phyloP scores from a whole-genome alignment of 1,284 basidiomycete species.

The Apiotrichum laibachii region DNA sequence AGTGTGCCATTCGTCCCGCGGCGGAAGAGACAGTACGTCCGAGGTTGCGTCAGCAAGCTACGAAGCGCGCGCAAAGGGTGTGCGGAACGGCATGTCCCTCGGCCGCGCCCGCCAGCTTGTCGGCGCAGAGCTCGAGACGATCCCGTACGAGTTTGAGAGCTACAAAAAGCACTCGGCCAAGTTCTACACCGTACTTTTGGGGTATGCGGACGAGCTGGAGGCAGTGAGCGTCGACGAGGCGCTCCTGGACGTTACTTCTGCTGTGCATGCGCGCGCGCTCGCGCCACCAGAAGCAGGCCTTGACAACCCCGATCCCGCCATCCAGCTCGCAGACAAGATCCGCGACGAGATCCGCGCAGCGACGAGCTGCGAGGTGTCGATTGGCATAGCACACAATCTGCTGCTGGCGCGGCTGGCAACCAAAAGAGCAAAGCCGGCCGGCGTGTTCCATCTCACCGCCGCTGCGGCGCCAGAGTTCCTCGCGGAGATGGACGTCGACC shows the following conservation, averaged over 20 bases:
- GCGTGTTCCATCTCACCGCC: constrained; percentile 62
- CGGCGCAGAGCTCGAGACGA: constrained; percentile 62
- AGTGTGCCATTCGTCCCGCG: constrained; percentile 84
- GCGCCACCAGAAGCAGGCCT: constrained; percentile 42
- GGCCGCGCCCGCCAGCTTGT: constrained; percentile 77
- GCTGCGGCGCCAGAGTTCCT: constrained; percentile 61
- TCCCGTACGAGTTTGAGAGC: constrained; percentile 65
- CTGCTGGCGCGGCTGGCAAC: constrained; percentile 90
- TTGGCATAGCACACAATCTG: constrained; percentile 89
- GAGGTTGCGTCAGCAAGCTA: constrained; percentile 95
- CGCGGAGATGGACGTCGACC: constrained; percentile 73
- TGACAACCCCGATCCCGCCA: constrained; percentile 55
- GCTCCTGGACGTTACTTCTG: constrained; percentile 78
- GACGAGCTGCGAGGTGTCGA: constrained; percentile 86
- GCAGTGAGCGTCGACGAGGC: constrained; percentile 97
- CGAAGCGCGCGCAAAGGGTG: constrained; percentile 81
- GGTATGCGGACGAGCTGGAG: constrained; percentile 84
- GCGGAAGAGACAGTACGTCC: constrained; percentile 69
- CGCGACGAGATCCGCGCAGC: constrained; percentile 68
- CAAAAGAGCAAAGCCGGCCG: constrained; percentile 80
- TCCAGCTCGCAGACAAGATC: constrained; percentile 75
- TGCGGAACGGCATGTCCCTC: constrained; percentile 92
- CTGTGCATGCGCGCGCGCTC: constrained; percentile 53
- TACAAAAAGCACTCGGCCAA: constrained; percentile 77
- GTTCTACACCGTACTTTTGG: constrained; percentile 90